These are phyloP conservation scores for Ophiocordyceps camponoti-floridani DNA, from an alignment of 2,329 filamentous ascomycete genomes.

Conservation along the genomic window DNA sequence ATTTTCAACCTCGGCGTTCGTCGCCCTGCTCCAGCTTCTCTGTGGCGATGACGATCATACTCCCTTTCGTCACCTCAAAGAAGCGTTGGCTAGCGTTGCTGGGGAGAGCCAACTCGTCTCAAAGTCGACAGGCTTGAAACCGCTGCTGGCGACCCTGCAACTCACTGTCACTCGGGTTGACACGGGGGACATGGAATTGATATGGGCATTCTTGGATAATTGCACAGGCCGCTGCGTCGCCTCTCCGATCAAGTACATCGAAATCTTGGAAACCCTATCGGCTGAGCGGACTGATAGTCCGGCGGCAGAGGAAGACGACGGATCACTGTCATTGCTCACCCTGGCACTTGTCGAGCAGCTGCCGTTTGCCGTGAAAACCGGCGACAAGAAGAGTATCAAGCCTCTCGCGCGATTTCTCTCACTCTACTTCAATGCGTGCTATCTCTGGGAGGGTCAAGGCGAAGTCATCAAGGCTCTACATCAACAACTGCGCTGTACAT, in stretches of 20 bases:
- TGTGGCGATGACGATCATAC: conserved; percentile 12
- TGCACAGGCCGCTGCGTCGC: conserved; percentile 58
- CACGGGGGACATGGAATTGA: conserved; percentile 13
- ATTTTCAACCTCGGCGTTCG: conserved; percentile 40
- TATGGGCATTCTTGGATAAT: conserved; percentile 67
- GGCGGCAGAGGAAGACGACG: conserved; percentile 1
- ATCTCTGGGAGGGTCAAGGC: conserved; percentile 27
- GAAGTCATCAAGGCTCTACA: conserved; percentile 11
- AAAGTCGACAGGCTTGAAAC: conserved; percentile 25
- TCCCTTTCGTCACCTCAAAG: conserved; percentile 25
- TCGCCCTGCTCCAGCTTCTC: conserved; percentile 41
- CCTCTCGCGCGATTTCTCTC: conserved; percentile 40
- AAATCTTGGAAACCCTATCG: conserved; percentile 37
- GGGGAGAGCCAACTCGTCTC: conserved; percentile 51
- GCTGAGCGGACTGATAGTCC: conserved; percentile 5
- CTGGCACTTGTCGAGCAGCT: conserved; percentile 63
- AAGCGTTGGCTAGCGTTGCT: conserved; percentile 41
- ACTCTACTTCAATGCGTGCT: conserved; percentile 34
- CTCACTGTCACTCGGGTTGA: conserved; percentile 6
- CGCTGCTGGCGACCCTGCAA: conserved; percentile 21
- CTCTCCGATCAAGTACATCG: conserved; percentile 69
- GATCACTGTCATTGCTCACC: conserved; percentile 39
- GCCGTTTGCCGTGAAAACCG: conserved; percentile 42
- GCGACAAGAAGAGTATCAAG: conserved; percentile 21
- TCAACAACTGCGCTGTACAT: conserved; percentile 12